phyloP scores from a whole-genome alignment of 306 rosid genomes.

The Alnus rubra region DNA sequence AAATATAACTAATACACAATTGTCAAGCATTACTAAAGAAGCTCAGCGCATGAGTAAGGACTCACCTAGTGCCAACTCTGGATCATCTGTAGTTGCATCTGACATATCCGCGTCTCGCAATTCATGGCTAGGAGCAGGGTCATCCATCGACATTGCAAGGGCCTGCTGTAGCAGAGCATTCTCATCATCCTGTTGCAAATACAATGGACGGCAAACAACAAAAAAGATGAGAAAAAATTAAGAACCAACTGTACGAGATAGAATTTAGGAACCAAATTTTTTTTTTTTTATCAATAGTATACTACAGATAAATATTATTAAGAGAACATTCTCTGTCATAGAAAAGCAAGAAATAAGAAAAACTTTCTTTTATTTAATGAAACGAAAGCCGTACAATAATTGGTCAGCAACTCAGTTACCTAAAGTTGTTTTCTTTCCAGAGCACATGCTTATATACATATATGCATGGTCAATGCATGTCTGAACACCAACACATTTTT shows the following conservation, averaged over 20 bases:
- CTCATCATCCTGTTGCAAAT: constrained; percentile 57
- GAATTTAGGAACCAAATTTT: not conserved
- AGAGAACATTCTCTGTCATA: not conserved
- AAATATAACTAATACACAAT: not conserved
- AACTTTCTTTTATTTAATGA: not conserved
- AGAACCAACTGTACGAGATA: not conserved
- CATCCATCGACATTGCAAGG: constrained; percentile 99
- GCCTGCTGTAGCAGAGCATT: constrained; percentile 95
- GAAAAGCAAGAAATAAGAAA: not conserved
- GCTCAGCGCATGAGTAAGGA: constrained; percentile 4
- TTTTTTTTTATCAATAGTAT: not conserved
- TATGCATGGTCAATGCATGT: not conserved
- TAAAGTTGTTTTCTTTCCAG: not conserved
- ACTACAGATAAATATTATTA: not conserved
- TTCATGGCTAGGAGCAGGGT: constrained; percentile 63
- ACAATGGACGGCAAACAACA: not conserved
- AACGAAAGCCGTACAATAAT: not conserved
- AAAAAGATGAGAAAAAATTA: not conserved
- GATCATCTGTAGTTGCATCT: constrained; percentile 72
- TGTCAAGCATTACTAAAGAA: not conserved
- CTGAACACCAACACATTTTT: not conserved
- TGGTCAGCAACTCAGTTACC: not conserved
- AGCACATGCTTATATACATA: not conserved
- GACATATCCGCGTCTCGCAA: constrained; percentile 84
- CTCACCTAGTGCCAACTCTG: constrained; percentile 92